Conservation (phyloP, 345 rosid genomes). For the Psidium guajava region DNA sequence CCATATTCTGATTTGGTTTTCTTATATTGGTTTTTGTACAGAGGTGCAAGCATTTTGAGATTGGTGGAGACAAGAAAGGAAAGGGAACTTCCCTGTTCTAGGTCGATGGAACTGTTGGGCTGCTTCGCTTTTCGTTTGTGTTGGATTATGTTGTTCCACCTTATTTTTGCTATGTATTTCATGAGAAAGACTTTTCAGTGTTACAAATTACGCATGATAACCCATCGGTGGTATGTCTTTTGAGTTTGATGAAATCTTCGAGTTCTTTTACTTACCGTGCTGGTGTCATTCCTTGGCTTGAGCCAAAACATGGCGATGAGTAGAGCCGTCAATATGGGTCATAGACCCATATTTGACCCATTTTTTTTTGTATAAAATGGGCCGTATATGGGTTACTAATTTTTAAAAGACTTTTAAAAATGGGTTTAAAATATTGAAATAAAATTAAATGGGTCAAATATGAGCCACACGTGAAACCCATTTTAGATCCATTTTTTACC, state of each 20-base stretch:
- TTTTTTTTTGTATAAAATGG: no score
- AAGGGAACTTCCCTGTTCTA: constrained; percentile 62
- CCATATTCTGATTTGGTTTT: not conserved
- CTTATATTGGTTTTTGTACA: constrained; percentile 5
- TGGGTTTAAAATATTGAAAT: no score
- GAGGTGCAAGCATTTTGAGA: constrained; percentile 75
- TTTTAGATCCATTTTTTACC: no score
- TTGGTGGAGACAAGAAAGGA: constrained; percentile 69
- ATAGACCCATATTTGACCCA: no score
- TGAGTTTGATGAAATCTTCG: not conserved
- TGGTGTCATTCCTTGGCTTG: not conserved
- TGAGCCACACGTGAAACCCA: no score
- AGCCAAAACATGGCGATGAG: not conserved
- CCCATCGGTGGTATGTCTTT: not conserved
- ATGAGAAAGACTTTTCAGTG: not conserved
- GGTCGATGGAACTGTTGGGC: not conserved
- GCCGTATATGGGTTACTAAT: no score
- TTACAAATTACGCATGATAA: not conserved
- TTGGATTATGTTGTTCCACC: not conserved
- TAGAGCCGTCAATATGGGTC: no score
- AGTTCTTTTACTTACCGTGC: not conserved
- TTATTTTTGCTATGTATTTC: not conserved
- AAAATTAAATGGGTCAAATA: no score
- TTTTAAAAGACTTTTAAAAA: no score
- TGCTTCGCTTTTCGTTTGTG: not conserved